Conservation (phyloP, 1,139 yeast genomes). For the Blastobotrys capitulatus region DNA sequence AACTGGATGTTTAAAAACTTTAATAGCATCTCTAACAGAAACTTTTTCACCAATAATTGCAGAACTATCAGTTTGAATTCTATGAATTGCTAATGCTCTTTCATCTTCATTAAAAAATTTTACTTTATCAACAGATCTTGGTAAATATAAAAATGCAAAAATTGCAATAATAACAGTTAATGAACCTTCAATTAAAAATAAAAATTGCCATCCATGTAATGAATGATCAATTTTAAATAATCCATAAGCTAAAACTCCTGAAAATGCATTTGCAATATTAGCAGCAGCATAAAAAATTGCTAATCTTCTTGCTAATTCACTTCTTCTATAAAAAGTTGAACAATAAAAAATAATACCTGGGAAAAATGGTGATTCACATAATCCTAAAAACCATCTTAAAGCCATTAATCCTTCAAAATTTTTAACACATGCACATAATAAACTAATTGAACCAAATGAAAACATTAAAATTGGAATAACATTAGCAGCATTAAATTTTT, state of each 20-base stretch:
- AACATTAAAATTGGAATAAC: constrained; percentile 45
- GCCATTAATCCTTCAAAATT: constrained; percentile 25
- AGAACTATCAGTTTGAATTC: constrained; percentile 43
- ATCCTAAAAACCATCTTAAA: constrained; percentile 30
- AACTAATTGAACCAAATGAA: constrained; percentile 52
- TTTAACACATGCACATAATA: constrained; percentile 52
- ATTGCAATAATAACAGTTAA: constrained; percentile 31
- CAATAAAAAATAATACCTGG: constrained; percentile 32
- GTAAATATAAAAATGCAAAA: constrained; percentile 42
- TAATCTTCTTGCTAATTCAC: constrained; percentile 43
- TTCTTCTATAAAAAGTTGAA: constrained; percentile 31
- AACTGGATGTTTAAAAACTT: constrained; percentile 47
- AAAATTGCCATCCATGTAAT: constrained; percentile 35
- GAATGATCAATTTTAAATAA: constrained; percentile 30
- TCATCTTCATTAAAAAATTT: constrained; percentile 42
- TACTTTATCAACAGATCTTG: constrained; percentile 48
- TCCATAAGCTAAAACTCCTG: constrained; percentile 30
- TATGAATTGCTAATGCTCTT: constrained; percentile 22
- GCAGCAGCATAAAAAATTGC: constrained; percentile 52
- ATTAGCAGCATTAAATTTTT: constrained; percentile 47
- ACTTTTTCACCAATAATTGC: constrained; percentile 43
- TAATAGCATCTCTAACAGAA: constrained; percentile 41
- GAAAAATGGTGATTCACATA: constrained; percentile 27
- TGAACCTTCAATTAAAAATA: constrained; percentile 37
- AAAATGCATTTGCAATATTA: constrained; percentile 33